Evolutionary conservation across 768 basidiomycete genomes (phyloP), one percentile per base, ranked within the genome.

Genomic region (Mycena indigotica): DNA sequence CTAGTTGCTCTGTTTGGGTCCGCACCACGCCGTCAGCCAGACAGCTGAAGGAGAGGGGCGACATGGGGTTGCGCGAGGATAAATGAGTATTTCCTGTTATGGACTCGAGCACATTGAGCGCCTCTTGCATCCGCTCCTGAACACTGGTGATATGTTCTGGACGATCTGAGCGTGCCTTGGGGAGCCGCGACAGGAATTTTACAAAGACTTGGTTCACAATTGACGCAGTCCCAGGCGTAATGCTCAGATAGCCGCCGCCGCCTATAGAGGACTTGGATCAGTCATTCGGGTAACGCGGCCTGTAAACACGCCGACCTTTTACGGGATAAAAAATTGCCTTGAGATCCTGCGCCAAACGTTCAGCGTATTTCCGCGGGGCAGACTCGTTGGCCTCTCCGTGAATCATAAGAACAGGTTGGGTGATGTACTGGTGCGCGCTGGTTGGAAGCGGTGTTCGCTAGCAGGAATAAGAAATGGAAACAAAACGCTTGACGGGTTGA

Each of bases 31-130:
- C 84, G 8, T 74, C 73, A 0, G 85, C 61, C 28, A 88, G 76
- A 62, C 84, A 84, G 12, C 81, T 87, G 65, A 91, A 91, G 5
- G 88, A 89, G 50, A 91, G 73, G 1, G 84, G 74, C 4, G 83
- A 88, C n/a, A 66, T 56, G 12, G 88, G 84, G 64, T 86, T 78
- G 25, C 83, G 80, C 12, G 72, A 66, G 10, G 76, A 74, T 30
- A 86, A 78, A 23, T 70, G 68, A 13, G 77, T 68, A 62, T 82
- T 77, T 23, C 68, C 75, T 32, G 73, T 74, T n/a, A 87, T 70
- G 28, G 82, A 77, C 10, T 84, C 78, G 30, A 90, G 75, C 49
- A 71, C 77, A 8, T 63, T 69, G 5, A 92, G 70, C 0, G 89
- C 89, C 3, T 63, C 64, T 46, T 70, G 67, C 80, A 89, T 85